Evolutionary conservation across 768 basidiomycete species (phyloP).

Genomic region (Nidularia pulvinata): DNA sequence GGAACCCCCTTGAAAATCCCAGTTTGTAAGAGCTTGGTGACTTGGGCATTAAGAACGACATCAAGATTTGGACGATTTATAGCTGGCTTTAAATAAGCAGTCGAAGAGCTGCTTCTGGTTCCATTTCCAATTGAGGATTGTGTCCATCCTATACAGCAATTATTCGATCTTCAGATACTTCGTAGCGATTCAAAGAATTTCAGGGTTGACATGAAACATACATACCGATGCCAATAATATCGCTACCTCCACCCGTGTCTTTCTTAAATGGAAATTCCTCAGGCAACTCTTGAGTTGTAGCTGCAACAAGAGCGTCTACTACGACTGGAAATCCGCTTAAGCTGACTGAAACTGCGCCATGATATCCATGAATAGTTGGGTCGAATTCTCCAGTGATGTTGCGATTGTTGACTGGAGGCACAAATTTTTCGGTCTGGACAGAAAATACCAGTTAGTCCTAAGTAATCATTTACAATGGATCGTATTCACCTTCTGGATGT

Average conservation of each 20-base stretch:
- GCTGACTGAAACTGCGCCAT: conserved; percentile 6
- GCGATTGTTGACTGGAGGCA: conserved; percentile 8
- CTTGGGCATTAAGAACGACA: conserved; percentile 29
- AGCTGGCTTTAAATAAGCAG: conserved; percentile 25
- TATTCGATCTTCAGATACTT: no score
- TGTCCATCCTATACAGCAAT: conserved; percentile 19
- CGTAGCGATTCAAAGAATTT: no score
- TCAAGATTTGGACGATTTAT: conserved; percentile 29
- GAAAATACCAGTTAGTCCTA: neutral
- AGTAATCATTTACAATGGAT: neutral
- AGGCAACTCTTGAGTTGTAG: conserved; percentile 26
- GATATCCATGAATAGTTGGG: conserved; percentile 6
- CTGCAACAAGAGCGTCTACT: conserved; percentile 10
- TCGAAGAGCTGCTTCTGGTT: conserved; percentile 33
- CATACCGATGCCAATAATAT: conserved; percentile 25
- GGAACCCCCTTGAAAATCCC: conserved; percentile 9
- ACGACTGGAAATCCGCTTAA: conserved; percentile 6
- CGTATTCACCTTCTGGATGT: conserved; percentile 6
- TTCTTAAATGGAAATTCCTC: conserved; percentile 30
- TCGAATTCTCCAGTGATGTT: conserved; percentile 8
- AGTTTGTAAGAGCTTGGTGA: conserved; percentile 21
- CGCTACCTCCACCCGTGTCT: conserved; percentile 28
- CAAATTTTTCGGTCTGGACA: conserved; percentile 11
- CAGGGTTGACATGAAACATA: neutral
- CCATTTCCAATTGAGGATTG: conserved; percentile 26